phyloP scores from a whole-genome alignment of 2,329 filamentous ascomycete species.

The Fusarium cicatricum region DNA sequence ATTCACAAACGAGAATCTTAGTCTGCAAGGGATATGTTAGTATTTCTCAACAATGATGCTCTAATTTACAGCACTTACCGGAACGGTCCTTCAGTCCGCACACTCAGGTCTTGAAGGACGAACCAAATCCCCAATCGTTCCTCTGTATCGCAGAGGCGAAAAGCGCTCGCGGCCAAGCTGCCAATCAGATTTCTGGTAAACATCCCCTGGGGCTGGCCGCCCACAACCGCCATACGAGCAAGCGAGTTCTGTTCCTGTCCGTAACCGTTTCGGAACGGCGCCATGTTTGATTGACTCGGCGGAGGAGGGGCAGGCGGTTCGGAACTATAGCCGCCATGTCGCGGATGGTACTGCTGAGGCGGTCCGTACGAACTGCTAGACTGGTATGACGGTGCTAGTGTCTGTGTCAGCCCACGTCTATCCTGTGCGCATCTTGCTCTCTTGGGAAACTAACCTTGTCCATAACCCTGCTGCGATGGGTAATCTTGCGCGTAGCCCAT shows the following conservation, averaged over 20 bases:
- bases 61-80: conserved; percentile 62
- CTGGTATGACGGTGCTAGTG: conserved; percentile 42
- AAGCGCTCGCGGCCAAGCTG: conserved; percentile 87
- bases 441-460: conserved; percentile 42
- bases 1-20: conserved; percentile 82
- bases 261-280: conserved; percentile 44
- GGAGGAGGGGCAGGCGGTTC: conserved; percentile 40
- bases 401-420: conserved; percentile 3
- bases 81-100: conserved; percentile 91
- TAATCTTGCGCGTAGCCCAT: conserved; percentile 48
- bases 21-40: conserved; percentile 49
- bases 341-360: conserved; percentile 50
- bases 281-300: conserved; percentile 40
- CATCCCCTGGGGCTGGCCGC: conserved; percentile 76
- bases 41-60: neutral
- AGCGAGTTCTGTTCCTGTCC: conserved; percentile 44
- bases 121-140: conserved; percentile 95
- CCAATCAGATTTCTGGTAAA: conserved; percentile 96
- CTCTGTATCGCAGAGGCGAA: conserved; percentile 78
- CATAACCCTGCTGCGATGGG: conserved; percentile 43
- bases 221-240: conserved; percentile 48
- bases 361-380: conserved; percentile 47
- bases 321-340: conserved; percentile 44
- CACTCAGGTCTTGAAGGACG: conserved; percentile 92
- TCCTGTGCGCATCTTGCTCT: neutral